phyloP scores from a whole-genome alignment of 352 stramenopile species.

The Phytophthora palmivora region DNA sequence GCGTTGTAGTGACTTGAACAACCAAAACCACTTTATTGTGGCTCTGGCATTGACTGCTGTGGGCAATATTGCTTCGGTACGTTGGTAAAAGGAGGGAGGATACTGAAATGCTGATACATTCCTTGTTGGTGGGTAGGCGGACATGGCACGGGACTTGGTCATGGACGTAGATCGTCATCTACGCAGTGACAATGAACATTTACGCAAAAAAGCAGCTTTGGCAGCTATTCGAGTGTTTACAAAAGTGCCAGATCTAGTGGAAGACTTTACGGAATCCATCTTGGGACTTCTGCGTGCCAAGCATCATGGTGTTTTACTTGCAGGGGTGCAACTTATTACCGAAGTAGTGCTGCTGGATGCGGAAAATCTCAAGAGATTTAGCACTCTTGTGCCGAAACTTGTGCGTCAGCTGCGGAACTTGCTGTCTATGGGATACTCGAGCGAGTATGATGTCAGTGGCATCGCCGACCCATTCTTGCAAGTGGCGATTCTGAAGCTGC shows the following conservation, averaged over 20 bases:
- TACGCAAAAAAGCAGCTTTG: constrained; percentile 98
- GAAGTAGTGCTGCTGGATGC: constrained; percentile 90
- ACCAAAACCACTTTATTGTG: constrained; percentile 95
- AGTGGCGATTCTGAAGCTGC: constrained; percentile 89
- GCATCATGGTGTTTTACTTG: constrained; percentile 98
- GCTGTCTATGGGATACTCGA: constrained; percentile 97
- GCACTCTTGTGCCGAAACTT: constrained; percentile 76
- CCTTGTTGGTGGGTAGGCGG: constrained; percentile 76
- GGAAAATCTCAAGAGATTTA: constrained; percentile 80
- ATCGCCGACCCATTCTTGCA: constrained; percentile 99
- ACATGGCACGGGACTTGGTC: constrained; percentile 98
- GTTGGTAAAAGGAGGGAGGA: neutral
- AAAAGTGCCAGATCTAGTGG: constrained; percentile 98
- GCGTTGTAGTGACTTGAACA: constrained; percentile 91
- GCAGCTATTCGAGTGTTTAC: constrained; percentile 93
- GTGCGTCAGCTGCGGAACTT: constrained; percentile 95
- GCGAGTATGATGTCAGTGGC: constrained; percentile 98
- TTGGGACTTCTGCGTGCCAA: constrained; percentile 94
- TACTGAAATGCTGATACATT: constrained; percentile 6
- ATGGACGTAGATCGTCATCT: constrained; percentile 98
- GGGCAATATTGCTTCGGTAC: constrained; percentile 97
- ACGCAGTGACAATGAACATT: constrained; percentile 93
- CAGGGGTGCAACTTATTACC: constrained; percentile 96
- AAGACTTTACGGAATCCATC: constrained; percentile 98
- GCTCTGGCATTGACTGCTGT: constrained; percentile 97